A percentile compares a stretch with the other conserved stretches of the same genome.
Evolutionary conservation across 1,139 yeast genomes (phyloP).

Genomic region (Scheffersomyces lignicola): DNA sequence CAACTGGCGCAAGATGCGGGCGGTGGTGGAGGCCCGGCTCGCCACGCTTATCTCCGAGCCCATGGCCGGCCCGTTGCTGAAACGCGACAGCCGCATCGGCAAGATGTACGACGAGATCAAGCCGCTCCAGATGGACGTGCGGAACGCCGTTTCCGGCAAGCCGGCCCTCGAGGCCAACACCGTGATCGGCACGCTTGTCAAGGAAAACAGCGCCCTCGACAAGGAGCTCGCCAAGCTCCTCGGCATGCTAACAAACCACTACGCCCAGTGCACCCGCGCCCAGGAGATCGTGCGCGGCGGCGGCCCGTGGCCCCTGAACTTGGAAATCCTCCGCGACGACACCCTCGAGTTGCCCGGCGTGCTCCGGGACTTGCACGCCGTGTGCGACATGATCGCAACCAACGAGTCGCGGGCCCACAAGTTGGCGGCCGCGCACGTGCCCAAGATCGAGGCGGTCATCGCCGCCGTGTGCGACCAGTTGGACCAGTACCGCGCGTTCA

Average conservation of each 20-base stretch:
- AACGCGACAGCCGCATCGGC: slow-evolving; percentile 22
- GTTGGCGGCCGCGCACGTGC: slow-evolving; percentile 17
- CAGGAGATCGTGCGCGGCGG: slow-evolving; percentile 16
- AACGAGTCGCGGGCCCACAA: slow-evolving; percentile 37
- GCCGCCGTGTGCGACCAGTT: slow-evolving; percentile 17
- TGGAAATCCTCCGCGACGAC: slow-evolving; percentile 36
- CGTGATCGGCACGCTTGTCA: slow-evolving; percentile 20
- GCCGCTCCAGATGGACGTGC: slow-evolving; percentile 5
- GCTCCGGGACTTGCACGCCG: slow-evolving; percentile 28
- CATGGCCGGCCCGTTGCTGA: slow-evolving; percentile 17
- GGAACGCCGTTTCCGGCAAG: slow-evolving; percentile 8
- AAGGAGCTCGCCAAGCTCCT: slow-evolving; percentile 69
- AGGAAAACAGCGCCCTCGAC: slow-evolving; percentile 56
- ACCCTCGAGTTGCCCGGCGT: slow-evolving; percentile 35
- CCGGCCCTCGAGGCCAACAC: slow-evolving; percentile 16
- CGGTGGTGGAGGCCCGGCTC: slow-evolving; percentile 20
- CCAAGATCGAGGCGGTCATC: slow-evolving; percentile 18
- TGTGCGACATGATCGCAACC: slow-evolving; percentile 37
- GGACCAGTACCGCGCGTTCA: slow-evolving; percentile 22
- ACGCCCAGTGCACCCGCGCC: slow-evolving; percentile 67
- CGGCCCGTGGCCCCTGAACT: slow-evolving; percentile 14
- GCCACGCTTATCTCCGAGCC: slow-evolving; percentile 16
- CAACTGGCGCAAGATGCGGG: slow-evolving; percentile 26
- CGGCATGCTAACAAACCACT: slow-evolving; percentile 76
- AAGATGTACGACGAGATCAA: slow-evolving; percentile 20